phyloP scores from a whole-genome alignment of 73 alveolate genomes.

The Paramecium primaurelia region DNA sequence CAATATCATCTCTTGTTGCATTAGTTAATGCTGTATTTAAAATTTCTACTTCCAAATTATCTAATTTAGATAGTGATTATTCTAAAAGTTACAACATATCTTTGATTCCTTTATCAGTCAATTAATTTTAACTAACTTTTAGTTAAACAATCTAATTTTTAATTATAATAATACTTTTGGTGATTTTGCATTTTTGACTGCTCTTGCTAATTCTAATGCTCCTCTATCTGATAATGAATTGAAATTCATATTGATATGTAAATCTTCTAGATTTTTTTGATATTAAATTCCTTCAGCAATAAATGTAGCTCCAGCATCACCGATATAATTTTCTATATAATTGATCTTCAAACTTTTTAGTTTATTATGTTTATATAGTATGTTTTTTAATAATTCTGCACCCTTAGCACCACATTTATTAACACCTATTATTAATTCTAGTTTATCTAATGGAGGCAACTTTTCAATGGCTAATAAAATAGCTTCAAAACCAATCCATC shows the following conservation, averaged over 20 bases:
- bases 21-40: constrained; percentile 53
- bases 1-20: constrained; percentile 31
- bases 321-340: neutral
- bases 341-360: neutral
- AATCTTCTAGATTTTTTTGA: neutral
- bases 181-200: constrained; percentile 3
- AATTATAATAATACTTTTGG: neutral
- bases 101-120: constrained; percentile 6
- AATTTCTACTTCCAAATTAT: neutral
- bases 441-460: constrained; percentile 2
- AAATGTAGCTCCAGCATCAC: constrained; percentile 34
- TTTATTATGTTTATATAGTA: constrained; percentile 26
- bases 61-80: neutral
- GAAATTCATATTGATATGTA: neutral
- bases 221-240: neutral
- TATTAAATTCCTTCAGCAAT: neutral
- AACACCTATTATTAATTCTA: constrained; percentile 39
- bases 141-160: neutral
- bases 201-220: constrained; percentile 30
- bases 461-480: constrained; percentile 7
- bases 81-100: neutral
- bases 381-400: constrained; percentile 35
- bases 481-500: constrained; percentile 31
- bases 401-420: constrained; percentile 47
- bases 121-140: neutral